Base-by-base conservation (phyloP, 2,329 filamentous ascomycete genomes). In the Bipolaris victoriae region DNA sequence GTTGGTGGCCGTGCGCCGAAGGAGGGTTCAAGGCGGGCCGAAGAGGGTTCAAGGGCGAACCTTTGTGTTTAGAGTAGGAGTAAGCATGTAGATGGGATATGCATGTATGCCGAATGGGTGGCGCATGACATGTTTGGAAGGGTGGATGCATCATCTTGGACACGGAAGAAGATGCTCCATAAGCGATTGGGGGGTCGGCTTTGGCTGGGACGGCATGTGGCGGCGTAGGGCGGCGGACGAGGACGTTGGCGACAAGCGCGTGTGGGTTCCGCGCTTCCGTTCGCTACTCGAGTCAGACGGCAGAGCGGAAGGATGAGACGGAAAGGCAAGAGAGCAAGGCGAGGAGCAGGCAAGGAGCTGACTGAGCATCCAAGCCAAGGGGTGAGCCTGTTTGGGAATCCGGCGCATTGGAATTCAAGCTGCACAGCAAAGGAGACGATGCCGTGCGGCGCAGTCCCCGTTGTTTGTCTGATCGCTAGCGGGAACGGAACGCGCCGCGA, bases 401-500 rank as follows among this genome's bases (percentile, higher is more conserved):
- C 33, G 49, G 40, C 24, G 36, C 29, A 49, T 33, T 49, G 53
- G 57, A 54, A 47, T 36, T 37, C 11, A 33, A 47, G 52, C 56
- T 37, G 52, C 47, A 49, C 44, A 54, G 56, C 24, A 46, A 18
- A 22, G 37, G 44, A 20, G 44, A 49, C 40, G 46, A 50, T 26
- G 31, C 41, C 37, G 50, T 55, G 60, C 58, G 61, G 53, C 47
- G 58, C 52, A 59, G 56, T 62, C 55, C 63, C 63, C 63, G 57
- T 51, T 54, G 49, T 60, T 58, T 65, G 63, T 64, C 51, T 66
- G 56, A 63, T 67, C 61, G 62, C 58, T 62, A 65, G 61, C 63
- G 63, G 66, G 66, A 67, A 66, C 66, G 65, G 65, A 60, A 67
- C 66, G 65, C 65, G 60, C 63, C 66, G 63, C 64, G 52, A 61